These are phyloP conservation scores for Ustilago trichophora DNA, from an alignment of 1,284 basidiomycete genomes.

Conservation along the genomic window DNA sequence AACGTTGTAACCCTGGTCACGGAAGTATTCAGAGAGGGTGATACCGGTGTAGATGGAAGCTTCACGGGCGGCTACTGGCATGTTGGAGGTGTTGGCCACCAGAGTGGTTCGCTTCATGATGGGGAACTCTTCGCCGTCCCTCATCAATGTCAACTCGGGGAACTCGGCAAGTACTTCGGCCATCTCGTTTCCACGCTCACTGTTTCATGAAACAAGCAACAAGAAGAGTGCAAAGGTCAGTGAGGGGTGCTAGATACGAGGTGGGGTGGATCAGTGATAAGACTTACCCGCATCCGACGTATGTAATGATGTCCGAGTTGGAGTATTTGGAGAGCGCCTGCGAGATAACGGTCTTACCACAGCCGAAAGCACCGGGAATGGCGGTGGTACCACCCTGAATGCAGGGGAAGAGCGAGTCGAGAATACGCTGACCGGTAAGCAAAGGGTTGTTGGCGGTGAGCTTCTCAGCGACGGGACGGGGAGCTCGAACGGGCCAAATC, in stretches of 20 bases:
- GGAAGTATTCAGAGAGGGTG: constrained; percentile 98
- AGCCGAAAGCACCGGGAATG: constrained; percentile 98
- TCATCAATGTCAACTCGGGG: constrained; percentile 90
- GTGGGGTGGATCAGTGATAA: too few species aligned
- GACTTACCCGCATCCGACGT: constrained; percentile 83
- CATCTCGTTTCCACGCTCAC: constrained; percentile 78
- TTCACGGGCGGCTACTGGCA: constrained; percentile 99
- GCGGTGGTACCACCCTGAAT: constrained; percentile 99
- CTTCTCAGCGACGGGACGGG: constrained; percentile 93
- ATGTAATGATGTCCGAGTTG: constrained; percentile 99
- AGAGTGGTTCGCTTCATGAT: constrained; percentile 99
- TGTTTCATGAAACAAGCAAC: too few species aligned
- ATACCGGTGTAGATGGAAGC: constrained; percentile 99
- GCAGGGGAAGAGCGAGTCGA: constrained; percentile 98
- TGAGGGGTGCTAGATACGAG: too few species aligned
- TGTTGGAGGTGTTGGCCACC: constrained; percentile 99
- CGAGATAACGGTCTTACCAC: constrained; percentile 69
- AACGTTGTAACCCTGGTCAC: constrained; percentile 96
- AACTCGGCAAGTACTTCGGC: constrained; percentile 97
- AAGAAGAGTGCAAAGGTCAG: too few species aligned
- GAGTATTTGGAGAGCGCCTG: constrained; percentile 95
- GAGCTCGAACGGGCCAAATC: constrained; percentile 97
- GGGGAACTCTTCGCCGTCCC: constrained; percentile 90
- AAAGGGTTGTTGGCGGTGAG: constrained; percentile 91
- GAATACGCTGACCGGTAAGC: constrained; percentile 93